Conservation (phyloP, 768 basidiomycete genomes). For the Asterophora lycoperdoides region DNA sequence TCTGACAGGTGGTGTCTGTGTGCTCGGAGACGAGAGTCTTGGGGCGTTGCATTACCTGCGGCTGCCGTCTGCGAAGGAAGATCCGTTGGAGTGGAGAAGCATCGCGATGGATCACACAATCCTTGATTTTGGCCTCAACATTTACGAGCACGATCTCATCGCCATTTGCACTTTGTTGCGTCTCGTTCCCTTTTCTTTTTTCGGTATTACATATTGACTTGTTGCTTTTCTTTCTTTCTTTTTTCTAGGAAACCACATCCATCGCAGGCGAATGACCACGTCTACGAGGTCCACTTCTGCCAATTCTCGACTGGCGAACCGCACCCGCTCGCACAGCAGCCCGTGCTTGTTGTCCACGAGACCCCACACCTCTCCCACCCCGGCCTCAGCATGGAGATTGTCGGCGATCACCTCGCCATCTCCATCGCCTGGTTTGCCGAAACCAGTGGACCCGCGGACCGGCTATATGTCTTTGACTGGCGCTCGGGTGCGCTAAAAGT, state of each 20-base stretch:
- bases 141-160: constrained; percentile 43
- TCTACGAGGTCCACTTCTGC: too few relatives aligned
- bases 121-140: constrained; percentile 40
- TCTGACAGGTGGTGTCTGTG: constrained; percentile 36
- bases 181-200: neutral
- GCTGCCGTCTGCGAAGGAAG: constrained; percentile 27
- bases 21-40: constrained; percentile 30
- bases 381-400: constrained; percentile 40
- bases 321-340: constrained; percentile 31
- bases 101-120: constrained; percentile 26
- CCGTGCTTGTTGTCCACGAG: constrained; percentile 26
- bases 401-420: constrained; percentile 40
- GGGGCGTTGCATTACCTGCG: constrained; percentile 28
- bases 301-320: constrained; percentile 34
- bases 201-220: too few relatives aligned
- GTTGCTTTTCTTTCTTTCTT: neutral
- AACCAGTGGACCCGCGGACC: constrained; percentile 17
- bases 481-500: constrained; percentile 31
- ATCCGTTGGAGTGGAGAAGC: constrained; percentile 25
- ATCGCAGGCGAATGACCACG: too few relatives aligned
- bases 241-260: neutral
- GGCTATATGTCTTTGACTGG: constrained; percentile 44
- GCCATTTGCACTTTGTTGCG: constrained; percentile 38
- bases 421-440: constrained; percentile 25
- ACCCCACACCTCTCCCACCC: constrained; percentile 22